phyloP scores from a whole-genome alignment of 257 asterid species.

The Solanum chiquidenum region DNA sequence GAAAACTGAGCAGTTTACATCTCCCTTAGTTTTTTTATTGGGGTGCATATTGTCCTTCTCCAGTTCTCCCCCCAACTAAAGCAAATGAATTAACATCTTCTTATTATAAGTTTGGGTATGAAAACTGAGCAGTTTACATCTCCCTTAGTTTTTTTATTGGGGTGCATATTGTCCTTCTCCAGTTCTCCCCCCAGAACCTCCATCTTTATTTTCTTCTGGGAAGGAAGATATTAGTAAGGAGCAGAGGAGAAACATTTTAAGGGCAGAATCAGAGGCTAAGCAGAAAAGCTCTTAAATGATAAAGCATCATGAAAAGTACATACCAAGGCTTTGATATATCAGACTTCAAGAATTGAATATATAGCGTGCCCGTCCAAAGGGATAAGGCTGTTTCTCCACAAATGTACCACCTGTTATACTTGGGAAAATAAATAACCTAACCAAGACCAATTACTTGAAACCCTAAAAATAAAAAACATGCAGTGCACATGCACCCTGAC shows the following conservation, averaged over 20 bases:
- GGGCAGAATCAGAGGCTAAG: not conserved
- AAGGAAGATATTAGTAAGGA: not conserved
- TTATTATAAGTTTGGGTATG: no score
- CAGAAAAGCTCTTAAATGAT: not conserved
- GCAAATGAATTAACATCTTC: no score
- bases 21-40: no score
- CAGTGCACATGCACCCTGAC: not conserved
- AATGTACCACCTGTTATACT: constrained; percentile 81
- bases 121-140: no score
- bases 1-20: no score
- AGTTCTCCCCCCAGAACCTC: not conserved
- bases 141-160: no score
- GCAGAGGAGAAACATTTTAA: not conserved
- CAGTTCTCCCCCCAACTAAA: no score
- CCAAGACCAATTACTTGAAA: not conserved
- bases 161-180: not conserved
- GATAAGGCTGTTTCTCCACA: constrained; percentile 74
- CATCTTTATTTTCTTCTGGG: not conserved
- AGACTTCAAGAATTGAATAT: constrained; percentile 58
- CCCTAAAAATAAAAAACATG: not conserved
- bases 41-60: no score
- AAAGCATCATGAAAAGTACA: constrained; percentile 6
- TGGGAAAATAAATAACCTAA: not conserved
- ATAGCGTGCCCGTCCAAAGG: constrained; percentile 79
- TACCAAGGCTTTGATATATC: constrained; percentile 77